Base-by-base conservation (phyloP, 192 early-diverging fungal species). In the Pilaira anomala region DNA sequence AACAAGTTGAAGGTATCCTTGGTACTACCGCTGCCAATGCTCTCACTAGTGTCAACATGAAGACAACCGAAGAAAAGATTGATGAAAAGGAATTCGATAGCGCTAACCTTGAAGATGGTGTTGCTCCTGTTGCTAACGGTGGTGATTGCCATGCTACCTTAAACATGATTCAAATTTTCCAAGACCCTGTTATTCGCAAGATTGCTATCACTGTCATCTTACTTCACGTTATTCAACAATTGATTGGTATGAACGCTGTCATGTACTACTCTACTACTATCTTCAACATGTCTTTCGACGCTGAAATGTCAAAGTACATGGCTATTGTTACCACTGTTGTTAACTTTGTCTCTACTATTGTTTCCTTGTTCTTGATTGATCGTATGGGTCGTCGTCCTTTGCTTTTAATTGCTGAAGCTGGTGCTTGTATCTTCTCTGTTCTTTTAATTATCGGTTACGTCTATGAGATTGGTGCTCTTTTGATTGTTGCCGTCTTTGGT, bases 221-320 rank as follows among this genome's bases (percentile, higher is more conserved):
- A 9, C 60, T 93, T 13, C 88, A 92, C 72, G 76, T 86, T 41
- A 76, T 82, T 64, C 93, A 95, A 73, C 91, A 93, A 70, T 78
- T 93, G 28, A 85, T 82, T 50, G 91, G 88, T 56, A 92, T 95
- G 69, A 93, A 92, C 68, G 91, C 86, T 14, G 84, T 91, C 44
- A 90, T 92, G 65, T 92, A 88, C 75, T 95, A 93, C 69, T 88
- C 84, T n/a, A 90, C 93, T 7, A 85, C 84, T n/a, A 91, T 93
- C 50, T 88, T 93, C 78, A 78, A 79, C 46, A 57, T 86, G 67
- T 66, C 64, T 30, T 87, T 85, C 61, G 68, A 79, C 39, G 58
- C 81, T 18, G 67, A 76, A 12, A 81, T 81, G 33, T 75, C 85
- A n/a, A 91, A 45, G 40, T 69, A 75, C 25, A 71, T 89, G 13